Base-by-base conservation (phyloP, 1,284 basidiomycete species). In the Exobasidium cylindrosporum region DNA sequence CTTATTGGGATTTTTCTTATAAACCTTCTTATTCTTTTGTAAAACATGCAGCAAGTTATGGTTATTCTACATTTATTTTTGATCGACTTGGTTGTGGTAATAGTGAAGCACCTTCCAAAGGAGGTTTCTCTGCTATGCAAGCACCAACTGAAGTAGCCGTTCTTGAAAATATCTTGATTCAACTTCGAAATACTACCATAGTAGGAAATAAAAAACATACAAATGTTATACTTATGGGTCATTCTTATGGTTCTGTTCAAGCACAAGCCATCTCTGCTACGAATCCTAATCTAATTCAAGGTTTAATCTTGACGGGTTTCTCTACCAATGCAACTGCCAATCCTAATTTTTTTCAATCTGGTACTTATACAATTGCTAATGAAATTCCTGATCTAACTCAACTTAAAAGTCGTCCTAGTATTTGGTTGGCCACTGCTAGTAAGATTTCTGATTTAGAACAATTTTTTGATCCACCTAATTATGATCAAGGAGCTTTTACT, bases 401-500 rank as follows among this genome's bases (percentile, higher is more conserved):
- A 2, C 54, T 66, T 3, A 49, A 26, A 3, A 23, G 58, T 46
- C 67, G 69, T 52, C 65, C 71, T 17, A 44, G 54, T 29, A 60
- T 67, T 54, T 64, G 70, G 63, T 59, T 72, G n/a, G 60, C 59
- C 40, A 80, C 80, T 1, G 72, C 72, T 31, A 70, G 66, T 21
- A 68, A 76, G 21, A 76, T 69, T 17, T 69, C 75, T 26, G 78
- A 82, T 60, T 78, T 81, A 56, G 56, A 73, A 26, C 72, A 64
- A 29, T 83, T 82, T 74, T 81, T 81, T 67, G 70, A 74, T 58
- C 82, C 80, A 44, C 80, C 80, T 21, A 77, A 76, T 74, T 83
- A 80, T 61, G 77, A 80, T 13, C 60, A 66, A 24, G 63, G 57
- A 1, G 67, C 74, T n/a, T 63, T 74, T 54, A 53, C 67, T 44